Percentiles rank a stretch among this genome's conserved stretches.
phyloP scores from a whole-genome alignment of 2,329 filamentous ascomycete genomes.

The Colletotrichum sp. region DNA sequence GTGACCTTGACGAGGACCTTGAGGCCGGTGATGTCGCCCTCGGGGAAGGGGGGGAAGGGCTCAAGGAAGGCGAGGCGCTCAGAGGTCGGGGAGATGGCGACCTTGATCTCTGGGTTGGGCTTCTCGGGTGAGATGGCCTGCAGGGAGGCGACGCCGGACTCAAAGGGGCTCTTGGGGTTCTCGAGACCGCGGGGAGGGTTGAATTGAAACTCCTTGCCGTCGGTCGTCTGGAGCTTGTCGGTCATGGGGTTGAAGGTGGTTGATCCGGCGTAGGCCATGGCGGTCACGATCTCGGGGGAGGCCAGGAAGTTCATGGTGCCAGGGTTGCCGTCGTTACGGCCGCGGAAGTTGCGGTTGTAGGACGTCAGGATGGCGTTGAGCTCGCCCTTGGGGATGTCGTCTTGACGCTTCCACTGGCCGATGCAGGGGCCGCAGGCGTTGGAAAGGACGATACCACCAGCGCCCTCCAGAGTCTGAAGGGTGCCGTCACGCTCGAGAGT shows the following conservation, averaged over 20 bases:
- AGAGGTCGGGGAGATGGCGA: constrained; percentile 86
- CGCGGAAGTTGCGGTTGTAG: constrained; percentile 98
- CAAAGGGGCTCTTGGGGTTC: constrained; percentile 70
- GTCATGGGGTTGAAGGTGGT: constrained; percentile 97
- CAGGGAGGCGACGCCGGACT: constrained; percentile 76
- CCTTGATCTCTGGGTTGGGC: constrained; percentile 58
- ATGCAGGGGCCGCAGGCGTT: constrained; percentile 96
- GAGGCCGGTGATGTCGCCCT: constrained; percentile 74
- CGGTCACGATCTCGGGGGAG: constrained; percentile 94
- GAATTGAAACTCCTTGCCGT: constrained; percentile 86
- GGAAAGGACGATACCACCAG: constrained; percentile 87
- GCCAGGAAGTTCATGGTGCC: constrained; percentile 99
- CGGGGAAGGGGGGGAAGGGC: constrained; percentile 85
- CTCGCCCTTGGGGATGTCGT: constrained; percentile 83
- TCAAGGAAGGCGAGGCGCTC: constrained; percentile 89
- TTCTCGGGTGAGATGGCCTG: constrained; percentile 74
- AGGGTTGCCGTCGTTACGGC: constrained; percentile 95
- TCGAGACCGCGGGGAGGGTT: constrained; percentile 75
- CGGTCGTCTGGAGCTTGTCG: constrained; percentile 80
- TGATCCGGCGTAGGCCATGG: constrained; percentile 89
- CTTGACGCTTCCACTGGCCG: constrained; percentile 93
- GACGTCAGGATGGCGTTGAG: constrained; percentile 94
- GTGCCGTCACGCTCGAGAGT: constrained; percentile 91
- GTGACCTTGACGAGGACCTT: constrained; percentile 94
- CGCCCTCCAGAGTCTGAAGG: constrained; percentile 81